These are phyloP conservation scores for Penicillium cataractarum DNA, from an alignment of 495 filamentous ascomycete genomes.

Conservation along the genomic window DNA sequence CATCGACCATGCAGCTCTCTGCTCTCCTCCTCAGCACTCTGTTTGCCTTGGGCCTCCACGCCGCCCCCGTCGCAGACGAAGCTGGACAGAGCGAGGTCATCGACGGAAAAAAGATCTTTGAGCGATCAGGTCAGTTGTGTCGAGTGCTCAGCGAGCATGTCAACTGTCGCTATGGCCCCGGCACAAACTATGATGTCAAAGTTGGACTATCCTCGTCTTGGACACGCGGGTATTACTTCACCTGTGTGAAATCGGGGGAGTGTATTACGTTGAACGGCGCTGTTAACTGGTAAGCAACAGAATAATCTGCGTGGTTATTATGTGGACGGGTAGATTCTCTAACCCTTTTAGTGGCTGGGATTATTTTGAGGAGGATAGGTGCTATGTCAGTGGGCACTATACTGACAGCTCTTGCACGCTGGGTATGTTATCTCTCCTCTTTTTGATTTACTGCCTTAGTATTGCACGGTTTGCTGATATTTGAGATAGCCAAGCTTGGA, in stretches of 20 bases:
- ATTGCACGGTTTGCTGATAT: background rate
- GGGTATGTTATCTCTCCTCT: background rate
- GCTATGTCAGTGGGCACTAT: slow-evolving; percentile 1
- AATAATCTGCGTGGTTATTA: background rate
- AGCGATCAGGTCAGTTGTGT: background rate
- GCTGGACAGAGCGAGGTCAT: background rate
- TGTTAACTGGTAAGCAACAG: background rate
- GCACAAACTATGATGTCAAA: background rate
- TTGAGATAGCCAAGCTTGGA: background rate
- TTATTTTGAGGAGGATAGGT: slow-evolving; percentile 3
- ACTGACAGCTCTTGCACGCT: slow-evolving; percentile 1
- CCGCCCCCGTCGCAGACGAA: background rate
- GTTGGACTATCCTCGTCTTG: background rate
- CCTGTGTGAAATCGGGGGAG: background rate
- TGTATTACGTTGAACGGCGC: background rate
- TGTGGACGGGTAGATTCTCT: no score
- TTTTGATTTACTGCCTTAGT: no score
- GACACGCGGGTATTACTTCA: slow-evolving; percentile 3
- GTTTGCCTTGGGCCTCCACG: background rate
- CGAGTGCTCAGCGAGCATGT: slow-evolving; percentile 1
- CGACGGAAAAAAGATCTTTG: background rate
- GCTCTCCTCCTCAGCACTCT: background rate
- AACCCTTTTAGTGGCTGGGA: background rate
- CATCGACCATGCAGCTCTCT: background rate
- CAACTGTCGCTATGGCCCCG: background rate